Conservation (phyloP, 1,284 basidiomycete genomes). For the Cutaneotrichosporon sp. region DNA sequence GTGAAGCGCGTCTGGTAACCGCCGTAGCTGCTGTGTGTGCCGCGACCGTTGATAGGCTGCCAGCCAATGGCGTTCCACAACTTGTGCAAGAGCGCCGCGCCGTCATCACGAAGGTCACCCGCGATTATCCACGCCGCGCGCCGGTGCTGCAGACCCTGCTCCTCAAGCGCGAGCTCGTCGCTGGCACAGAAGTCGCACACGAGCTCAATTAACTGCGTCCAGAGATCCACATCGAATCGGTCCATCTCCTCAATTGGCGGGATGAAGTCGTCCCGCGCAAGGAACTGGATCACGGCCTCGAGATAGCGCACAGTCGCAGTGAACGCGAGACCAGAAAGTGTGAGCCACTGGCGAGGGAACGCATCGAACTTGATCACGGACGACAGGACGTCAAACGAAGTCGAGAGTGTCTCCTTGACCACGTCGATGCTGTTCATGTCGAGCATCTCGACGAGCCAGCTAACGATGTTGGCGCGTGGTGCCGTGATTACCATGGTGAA, state of each 20-base stretch:
- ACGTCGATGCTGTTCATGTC: slow-evolving; percentile 85
- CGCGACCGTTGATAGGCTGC: slow-evolving; percentile 50
- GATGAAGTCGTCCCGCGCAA: slow-evolving; percentile 74
- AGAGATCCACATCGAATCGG: slow-evolving; percentile 73
- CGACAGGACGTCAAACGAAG: slow-evolving; percentile 76
- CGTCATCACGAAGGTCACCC: slow-evolving; percentile 90
- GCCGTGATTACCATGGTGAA: slow-evolving; percentile 77
- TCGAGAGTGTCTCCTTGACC: slow-evolving; percentile 67
- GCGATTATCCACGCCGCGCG: slow-evolving; percentile 93
- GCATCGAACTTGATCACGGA: slow-evolving; percentile 86
- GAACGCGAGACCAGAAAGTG: slow-evolving; percentile 85
- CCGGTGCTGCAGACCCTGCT: slow-evolving; percentile 68
- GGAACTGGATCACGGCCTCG: slow-evolving; percentile 72
- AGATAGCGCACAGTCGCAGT: slow-evolving; percentile 85
- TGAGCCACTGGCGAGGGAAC: slow-evolving; percentile 89
- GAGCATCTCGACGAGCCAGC: slow-evolving; percentile 73
- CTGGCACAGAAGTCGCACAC: slow-evolving; percentile 82
- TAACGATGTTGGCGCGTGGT: slow-evolving; percentile 71
- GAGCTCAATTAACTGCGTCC: slow-evolving; percentile 79
- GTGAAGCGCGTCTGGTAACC: slow-evolving; percentile 77
- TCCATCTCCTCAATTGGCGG: slow-evolving; percentile 65
- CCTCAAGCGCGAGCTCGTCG: slow-evolving; percentile 88
- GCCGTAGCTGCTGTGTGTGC: slow-evolving; percentile 19
- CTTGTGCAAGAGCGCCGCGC: slow-evolving; percentile 75
- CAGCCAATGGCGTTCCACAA: slow-evolving; percentile 87